Base-by-base conservation (phyloP, 352 stramenopile genomes). In the Pythium plurisporium region DNA sequence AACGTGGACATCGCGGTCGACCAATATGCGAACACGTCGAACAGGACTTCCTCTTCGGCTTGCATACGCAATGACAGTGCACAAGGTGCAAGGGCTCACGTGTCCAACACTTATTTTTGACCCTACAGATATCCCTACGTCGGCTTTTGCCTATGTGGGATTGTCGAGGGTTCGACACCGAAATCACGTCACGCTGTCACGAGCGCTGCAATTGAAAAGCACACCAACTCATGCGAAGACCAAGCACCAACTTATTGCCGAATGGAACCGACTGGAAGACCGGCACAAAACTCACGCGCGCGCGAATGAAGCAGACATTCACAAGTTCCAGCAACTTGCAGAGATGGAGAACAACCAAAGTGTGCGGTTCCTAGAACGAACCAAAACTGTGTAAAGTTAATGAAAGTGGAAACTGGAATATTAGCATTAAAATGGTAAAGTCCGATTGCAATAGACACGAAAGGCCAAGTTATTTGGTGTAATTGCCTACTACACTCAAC, bases 1-100 rank as follows among this genome's bases (percentile, higher is more conserved):
- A 5, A 34, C 50, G 3, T 58, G 50, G 50, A 42, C 40, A 41
- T 33, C 38, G 0, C 2, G 10, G 19, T 7, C 19, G 4, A 42
- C 12, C 14, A 40, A 36, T 36, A 8, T 45, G 14, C 2, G 52
- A 27, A 45, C 31, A 6, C 30, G 29, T 2, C 27, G 52, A 19
- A 44, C 26, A 14, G 52, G 52, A 4, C 15, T 60, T 3, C 52
- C 52, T 1, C 31, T 60, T 4, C 52, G 52, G 4, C 20, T 60
- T 2, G 52, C 12, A 20, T 60, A 45, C 20, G 41, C 52, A 12
- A 60, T 60, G 52, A 60, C 52, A 2, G 42, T 60, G 2, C 52
- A 60, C 41, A 60, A 60, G 34, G 41, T 60, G 1, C 52, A 60
- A 26, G 52, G 52, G 20, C 42, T 60, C 15, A 60, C 52, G 4